Base-by-base conservation (phyloP, 192 early-diverging fungal genomes). In the Coemansia sp. region DNA sequence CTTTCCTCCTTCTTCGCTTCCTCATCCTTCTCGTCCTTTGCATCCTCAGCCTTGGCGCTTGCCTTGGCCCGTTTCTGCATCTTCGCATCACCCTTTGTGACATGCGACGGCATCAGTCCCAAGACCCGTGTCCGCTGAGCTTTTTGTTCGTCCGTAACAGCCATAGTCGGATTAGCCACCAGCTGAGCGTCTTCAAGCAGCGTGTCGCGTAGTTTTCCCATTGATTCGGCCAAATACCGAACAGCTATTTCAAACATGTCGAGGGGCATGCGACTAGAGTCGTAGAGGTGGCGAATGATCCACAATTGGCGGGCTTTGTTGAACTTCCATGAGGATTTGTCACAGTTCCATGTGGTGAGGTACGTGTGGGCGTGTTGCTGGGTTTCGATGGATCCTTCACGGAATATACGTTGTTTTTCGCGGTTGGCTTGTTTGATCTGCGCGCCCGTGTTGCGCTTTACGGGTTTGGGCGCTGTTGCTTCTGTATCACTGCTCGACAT, bases 291-390 rank as follows among this genome's bases (percentile, higher is more conserved):
- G 3, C 67, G 68, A 26, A 75, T 39, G 8, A 81, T 31, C 78
- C 78, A 81, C 27, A 71, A 62, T 37, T 81, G 73, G 53, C 61
- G 67, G n/a, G 72, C 69, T 47, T 75, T 75, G 62, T 68, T 75
- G 62, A 81, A 81, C 27, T 81, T 81, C 78, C 78, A 81, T 2
- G 57, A 11, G 0, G 8, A 43, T 5, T 57, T 66, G n/a, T 55
- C 27, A 10, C 41, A 17, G 14, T 49, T 49, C 68, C 68, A 81
- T 31, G 68, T 54, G 43, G 63, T 11, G 10, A 81, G 50, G 41
- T 81, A 81, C 9, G 22, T 21, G 49, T 65, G 71, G 0, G 77
- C 77, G 41, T 62, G 62, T 10, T 66, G 25, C n/a, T 53, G 71
- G 16, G 77, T 80, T 23, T 57, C 56, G 11, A 59, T 59, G 2